Conservation (phyloP, 805 yeast species). For the Candida easanensis region DNA sequence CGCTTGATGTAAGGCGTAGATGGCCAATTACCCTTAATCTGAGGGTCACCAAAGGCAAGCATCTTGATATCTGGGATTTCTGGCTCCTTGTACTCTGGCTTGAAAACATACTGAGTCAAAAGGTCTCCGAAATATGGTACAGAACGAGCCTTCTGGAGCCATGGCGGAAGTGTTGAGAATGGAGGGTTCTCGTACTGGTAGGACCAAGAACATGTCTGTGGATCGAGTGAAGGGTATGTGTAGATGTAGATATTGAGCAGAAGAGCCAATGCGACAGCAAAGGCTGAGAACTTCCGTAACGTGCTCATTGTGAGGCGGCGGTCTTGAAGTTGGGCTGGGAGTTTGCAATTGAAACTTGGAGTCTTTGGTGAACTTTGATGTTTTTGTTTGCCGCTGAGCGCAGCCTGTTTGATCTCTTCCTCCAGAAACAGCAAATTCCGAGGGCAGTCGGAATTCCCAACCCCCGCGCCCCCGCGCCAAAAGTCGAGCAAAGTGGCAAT, state of each 20-base stretch:
- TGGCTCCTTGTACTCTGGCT: constrained; percentile 14
- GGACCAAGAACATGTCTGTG: constrained; percentile 61
- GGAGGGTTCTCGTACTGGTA: constrained; percentile 21
- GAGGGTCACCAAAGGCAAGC: constrained; percentile 94
- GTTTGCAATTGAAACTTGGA: no score
- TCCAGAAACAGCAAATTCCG: no score
- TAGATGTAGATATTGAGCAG: constrained; percentile 61
- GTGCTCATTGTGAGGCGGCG: neutral
- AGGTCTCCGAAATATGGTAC: constrained; percentile 25
- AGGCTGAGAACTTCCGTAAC: constrained; percentile 16
- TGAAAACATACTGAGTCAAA: constrained; percentile 28
- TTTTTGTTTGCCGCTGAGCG: no score
- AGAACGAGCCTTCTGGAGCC: constrained; percentile 11
- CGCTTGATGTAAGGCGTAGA: constrained; percentile 67
- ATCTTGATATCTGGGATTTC: constrained; percentile 49
- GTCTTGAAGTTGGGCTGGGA: no score
- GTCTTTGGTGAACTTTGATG: no score
- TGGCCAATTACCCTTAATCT: constrained; percentile 85
- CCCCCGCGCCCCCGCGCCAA: no score
- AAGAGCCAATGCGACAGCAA: constrained; percentile 35
- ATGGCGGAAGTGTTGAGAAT: constrained; percentile 6
- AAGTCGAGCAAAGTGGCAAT: neutral
- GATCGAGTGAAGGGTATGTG: constrained; percentile 67
- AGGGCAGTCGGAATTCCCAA: no score
- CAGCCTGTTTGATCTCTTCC: no score